Base-by-base conservation (phyloP, 164 flowering plant genomes). In the Magnolia changhungtana region DNA sequence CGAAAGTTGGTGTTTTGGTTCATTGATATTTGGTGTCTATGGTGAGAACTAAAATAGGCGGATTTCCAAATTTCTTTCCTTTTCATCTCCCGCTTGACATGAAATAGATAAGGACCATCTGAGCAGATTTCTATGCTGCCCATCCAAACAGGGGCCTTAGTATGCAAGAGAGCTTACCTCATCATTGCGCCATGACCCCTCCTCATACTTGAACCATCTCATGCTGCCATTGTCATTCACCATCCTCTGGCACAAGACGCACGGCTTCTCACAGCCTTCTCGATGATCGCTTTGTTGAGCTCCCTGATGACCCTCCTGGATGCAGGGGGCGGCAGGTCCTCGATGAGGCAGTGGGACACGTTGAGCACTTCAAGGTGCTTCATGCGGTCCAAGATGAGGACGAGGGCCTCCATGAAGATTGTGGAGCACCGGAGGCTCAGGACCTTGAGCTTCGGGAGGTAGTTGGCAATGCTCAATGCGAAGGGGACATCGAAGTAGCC, bases 151-250 rank as follows among this genome's bases (percentile, higher is more conserved):
- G 61, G 13, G 61, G 18, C 61, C 20, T 86, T 80, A 87, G 69
- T 80, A 74, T 2, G 89, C 83, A 66, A 89, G 90, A 29, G 87
- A 83, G 19, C 78, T 74, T 50, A 82, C 86, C 81, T 88, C 92
- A 71, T 89, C 92, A 6, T 19, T 78, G 68, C 82, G 82, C 91
- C 91, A 90, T 0, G 82, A 74, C 50, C 86, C 88, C 78, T 86
- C 85, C 77, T 87, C 89, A 16, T 90, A 90, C 81, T 76, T 90
- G 80, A 87, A 87, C 93, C 93, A 90, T 85, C 93, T 86, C 81
- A 90, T 69, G 2, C 85, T 77, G 80, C 93, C 93, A 67, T 88
- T 89, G 61, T 90, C 93, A 27, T 52, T 67, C 61, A 63, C 81
- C 0, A 84, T 78, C 19, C 89, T 65, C 72, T 84, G 83, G 76